Evolutionary conservation across 2,329 filamentous ascomycete genomes (phyloP).

Genomic region (Xylariaceae sp.): DNA sequence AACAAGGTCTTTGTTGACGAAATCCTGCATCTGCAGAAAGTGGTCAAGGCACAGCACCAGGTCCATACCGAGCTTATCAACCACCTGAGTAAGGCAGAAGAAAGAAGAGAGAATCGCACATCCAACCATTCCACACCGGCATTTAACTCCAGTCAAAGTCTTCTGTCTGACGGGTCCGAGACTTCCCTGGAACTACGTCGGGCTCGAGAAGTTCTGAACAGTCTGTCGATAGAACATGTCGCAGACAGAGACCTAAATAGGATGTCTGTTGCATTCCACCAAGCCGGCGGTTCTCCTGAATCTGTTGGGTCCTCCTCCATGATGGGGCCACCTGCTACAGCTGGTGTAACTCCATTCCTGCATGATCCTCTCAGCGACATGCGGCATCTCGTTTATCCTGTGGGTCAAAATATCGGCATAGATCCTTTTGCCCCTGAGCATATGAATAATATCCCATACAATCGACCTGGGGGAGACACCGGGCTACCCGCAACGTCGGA

Average conservation of each 20-base stretch:
- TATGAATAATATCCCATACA: conserved; percentile 89
- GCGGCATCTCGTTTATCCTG: conserved; percentile 76
- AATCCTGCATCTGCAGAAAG: conserved; percentile 57
- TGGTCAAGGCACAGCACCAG: conserved; percentile 55
- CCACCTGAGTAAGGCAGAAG: conserved; percentile 48
- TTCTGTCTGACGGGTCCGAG: conserved; percentile 44
- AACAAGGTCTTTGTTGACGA: conserved; percentile 61
- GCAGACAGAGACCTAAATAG: conserved; percentile 54
- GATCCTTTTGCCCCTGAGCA: conserved; percentile 94
- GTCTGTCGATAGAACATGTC: conserved; percentile 48
- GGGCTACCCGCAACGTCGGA: conserved; percentile 41
- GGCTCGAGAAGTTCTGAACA: conserved; percentile 53
- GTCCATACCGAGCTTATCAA: conserved; percentile 55
- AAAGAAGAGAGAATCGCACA: conserved; percentile 41
- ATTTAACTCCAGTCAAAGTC: conserved; percentile 38
- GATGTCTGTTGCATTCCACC: conserved; percentile 49
- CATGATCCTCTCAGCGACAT: conserved; percentile 55
- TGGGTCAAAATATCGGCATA: conserved; percentile 85
- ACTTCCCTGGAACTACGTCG: conserved; percentile 50
- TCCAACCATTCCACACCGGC: conserved; percentile 38
- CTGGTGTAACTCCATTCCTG: conserved; percentile 41
- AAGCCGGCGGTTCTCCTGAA: conserved; percentile 49
- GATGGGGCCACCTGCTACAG: conserved; percentile 53
- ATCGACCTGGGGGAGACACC: conserved; percentile 59
- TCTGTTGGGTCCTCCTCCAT: conserved; percentile 45